Conservation (phyloP, 768 basidiomycete genomes). For the Leccinum ochraceum region DNA sequence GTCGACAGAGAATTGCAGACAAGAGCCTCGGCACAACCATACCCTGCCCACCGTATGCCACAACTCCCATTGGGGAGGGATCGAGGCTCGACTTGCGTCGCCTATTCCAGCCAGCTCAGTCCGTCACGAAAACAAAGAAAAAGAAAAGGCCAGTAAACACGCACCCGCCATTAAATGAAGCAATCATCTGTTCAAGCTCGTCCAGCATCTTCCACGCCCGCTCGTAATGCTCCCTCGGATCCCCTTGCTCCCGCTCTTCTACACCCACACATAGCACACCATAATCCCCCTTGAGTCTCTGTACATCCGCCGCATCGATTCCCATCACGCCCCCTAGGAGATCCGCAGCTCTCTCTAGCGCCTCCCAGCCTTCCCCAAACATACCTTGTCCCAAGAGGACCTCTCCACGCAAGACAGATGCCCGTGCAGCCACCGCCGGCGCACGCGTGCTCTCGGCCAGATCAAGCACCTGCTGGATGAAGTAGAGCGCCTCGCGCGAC, state of each 20-base stretch:
- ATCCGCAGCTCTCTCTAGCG: slow-evolving; percentile 51
- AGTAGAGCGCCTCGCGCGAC: slow-evolving; percentile 82
- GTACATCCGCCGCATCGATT: slow-evolving; percentile 59
- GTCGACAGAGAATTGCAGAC: slow-evolving; percentile 62
- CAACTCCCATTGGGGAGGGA: slow-evolving; percentile 24
- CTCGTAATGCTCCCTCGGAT: slow-evolving; percentile 55
- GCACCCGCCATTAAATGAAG: slow-evolving; percentile 54
- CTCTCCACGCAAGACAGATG: slow-evolving; percentile 67
- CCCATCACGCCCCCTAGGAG: slow-evolving; percentile 49
- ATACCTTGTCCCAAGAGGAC: slow-evolving; percentile 65
- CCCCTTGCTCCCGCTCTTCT: slow-evolving; percentile 34
- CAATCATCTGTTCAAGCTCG: slow-evolving; percentile 58
- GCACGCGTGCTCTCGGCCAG: slow-evolving; percentile 70
- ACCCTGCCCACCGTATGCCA: slow-evolving; percentile 39
- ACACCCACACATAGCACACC: slow-evolving; percentile 32
- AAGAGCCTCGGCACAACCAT: slow-evolving; percentile 60
- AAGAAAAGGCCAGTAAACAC: slow-evolving; percentile 14
- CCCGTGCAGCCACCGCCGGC: slow-evolving; percentile 63
- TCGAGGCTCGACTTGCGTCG: slow-evolving; percentile 47
- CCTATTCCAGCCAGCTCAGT: slow-evolving; percentile 23
- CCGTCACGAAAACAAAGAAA: no score
- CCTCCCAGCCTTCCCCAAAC: slow-evolving; percentile 55
- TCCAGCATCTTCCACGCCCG: slow-evolving; percentile 60
- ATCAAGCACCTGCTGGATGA: slow-evolving; percentile 73
- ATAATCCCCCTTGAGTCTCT: slow-evolving; percentile 57